Conservation (phyloP, 1,284 basidiomycete genomes). For the Rhodotorula sp. region DNA sequence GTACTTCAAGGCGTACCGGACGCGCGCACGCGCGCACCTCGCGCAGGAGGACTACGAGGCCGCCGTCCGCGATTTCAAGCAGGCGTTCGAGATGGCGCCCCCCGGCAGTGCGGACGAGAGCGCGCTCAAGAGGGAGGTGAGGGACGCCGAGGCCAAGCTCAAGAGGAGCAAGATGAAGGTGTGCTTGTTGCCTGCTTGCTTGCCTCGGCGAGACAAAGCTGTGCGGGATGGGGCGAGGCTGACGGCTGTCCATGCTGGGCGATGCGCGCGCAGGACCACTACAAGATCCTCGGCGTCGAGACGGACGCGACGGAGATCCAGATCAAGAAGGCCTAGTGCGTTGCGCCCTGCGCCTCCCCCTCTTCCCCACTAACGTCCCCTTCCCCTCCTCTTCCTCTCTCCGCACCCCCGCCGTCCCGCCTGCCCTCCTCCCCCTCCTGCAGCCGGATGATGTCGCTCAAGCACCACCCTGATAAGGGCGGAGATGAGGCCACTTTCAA, state of each 20-base stretch:
- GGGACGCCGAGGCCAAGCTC: conserved; percentile 72
- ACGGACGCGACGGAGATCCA: conserved; percentile 61
- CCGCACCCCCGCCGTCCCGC: background rate
- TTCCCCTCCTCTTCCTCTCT: background rate
- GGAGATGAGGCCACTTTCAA: conserved; percentile 19
- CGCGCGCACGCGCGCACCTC: conserved; percentile 75
- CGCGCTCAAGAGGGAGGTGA: conserved; percentile 65
- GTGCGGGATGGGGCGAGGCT: too few relatives aligned
- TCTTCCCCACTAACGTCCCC: background rate
- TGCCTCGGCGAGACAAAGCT: too few relatives aligned
- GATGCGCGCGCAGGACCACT: conserved; percentile 46
- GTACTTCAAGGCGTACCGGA: conserved; percentile 82
- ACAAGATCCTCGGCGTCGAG: conserved; percentile 43
- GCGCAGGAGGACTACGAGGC: conserved; percentile 73
- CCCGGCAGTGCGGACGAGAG: conserved; percentile 65
- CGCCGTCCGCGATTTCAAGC: conserved; percentile 73
- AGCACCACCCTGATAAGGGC: conserved; percentile 60
- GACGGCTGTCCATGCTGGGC: too few relatives aligned
- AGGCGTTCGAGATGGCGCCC: conserved; percentile 66
- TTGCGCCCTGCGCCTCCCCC: background rate
- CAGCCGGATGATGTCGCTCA: conserved; percentile 64
- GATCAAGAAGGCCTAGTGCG: conserved; percentile 64
- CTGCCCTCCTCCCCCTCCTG: background rate
- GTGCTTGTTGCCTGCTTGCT: conserved; percentile 59
- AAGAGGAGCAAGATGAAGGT: conserved; percentile 80